Evolutionary conservation across 2,329 filamentous ascomycete genomes (phyloP), one percentile per base, ranked within the genome.

Genomic region (Zymoseptoria ardabiliae): DNA sequence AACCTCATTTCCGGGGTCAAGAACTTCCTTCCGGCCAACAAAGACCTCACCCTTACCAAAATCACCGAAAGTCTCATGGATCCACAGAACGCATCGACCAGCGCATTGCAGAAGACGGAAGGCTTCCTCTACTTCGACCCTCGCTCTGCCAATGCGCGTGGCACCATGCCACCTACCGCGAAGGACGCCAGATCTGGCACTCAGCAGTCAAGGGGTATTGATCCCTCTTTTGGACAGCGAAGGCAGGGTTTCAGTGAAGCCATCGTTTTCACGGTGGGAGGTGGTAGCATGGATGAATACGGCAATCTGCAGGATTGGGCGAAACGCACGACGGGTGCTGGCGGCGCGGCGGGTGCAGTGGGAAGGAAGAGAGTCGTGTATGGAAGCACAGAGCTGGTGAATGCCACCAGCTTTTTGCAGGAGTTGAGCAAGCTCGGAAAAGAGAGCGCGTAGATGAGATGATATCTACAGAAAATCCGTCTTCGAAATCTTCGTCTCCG

Each of bases 61-160:
- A 97, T 99, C 71, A 93, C 94, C 49, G 94, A 99, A 74, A 96
- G 91, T 1, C 87, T 99, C 69, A 99, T 99, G 93, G 94, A 99
- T 70, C 94, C 94, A 0, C 83, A 90, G 52, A 85, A 91, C 10
- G 93, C 94, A 2, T 91, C 90, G 3, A 93, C 90, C 5, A 93
- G 89, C 23, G 94, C 94, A 23, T 94, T 99, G 65, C 89, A 91
- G 61, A 97, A 96, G 79, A 97, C 94, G 1, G 94, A 99, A 72
- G 88, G 90, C 69, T 99, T 97, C 70, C 84, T 97, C 28, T 99
- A 97, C 80, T 99, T 97, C 72, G 95, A 99, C 72, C 94, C 94
- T 0, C 85, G 93, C 56, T 95, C 89, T 64, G 90, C 93, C 28
- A 96, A 96, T 70, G 94, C 94, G 0, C 85, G 94, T 52, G 94